Evolutionary conservation across 2,329 filamentous ascomycete species (phyloP), one percentile per base, ranked within the genome.

Genomic region (Pseudonectria foliicola): DNA sequence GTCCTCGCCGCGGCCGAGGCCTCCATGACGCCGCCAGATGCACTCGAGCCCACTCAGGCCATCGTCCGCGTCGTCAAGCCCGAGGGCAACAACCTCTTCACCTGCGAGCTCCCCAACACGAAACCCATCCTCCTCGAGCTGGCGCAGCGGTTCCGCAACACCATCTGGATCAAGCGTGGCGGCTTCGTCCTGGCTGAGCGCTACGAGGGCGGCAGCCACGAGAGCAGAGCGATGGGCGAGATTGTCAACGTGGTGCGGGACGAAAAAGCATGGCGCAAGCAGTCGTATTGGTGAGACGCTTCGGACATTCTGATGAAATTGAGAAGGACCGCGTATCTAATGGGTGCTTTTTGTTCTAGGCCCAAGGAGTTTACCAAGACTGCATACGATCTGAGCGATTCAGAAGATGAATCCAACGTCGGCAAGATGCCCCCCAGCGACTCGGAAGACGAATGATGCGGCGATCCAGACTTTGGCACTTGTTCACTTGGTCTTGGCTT

Each of bases 161-260:
- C 86, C 3, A 86, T 96, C 44, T 96, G 87, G 85, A 84, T 96
- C 59, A 89, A 85, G 61, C 80, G 87, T 13, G 85, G 88, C 21
- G 86, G 87, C 1, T 96, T 82, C 59, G 88, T 95, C 21, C 64
- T 96, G 10, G 73, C 95, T 11, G 85, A 96, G 46, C 52, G 68
- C 12, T 82, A 76, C 15, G 70, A 71, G 21, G 68, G 74, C 2
- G 68, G 80, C 25, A 77, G 79, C 18, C 77, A 80, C 33, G 80
- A 82, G 29, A 87, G 87, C 51, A 88, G 87, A 59, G 75, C 94
- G 10, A 73, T 76, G 34, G 92, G 90, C 11, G 86, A 95, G 60
- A 95, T 98, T 51, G 72, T 94, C 48, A 95, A 95, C 54, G 78
- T 96, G 25, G 88, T 96, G 25, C 73, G 86, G 25, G 87, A 95